A percentile compares a stretch with the other conserved stretches of the same genome.
These are phyloP conservation scores for Ceratobasidium sp. DNA, from an alignment of 1,284 basidiomycete species.

Conservation along the genomic window DNA sequence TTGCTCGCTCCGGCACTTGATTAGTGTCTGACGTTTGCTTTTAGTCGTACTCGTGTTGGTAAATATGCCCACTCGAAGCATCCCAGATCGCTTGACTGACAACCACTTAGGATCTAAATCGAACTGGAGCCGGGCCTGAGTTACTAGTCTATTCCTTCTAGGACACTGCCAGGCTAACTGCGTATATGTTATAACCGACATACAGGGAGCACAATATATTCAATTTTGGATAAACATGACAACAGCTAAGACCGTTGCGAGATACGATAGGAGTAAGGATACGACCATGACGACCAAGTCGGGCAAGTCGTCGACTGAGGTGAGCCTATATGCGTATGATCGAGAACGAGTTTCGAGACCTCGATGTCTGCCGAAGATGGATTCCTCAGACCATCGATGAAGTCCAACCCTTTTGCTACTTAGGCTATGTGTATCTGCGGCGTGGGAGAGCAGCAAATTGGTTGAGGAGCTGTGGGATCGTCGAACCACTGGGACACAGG, in stretches of 20 bases:
- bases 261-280: background rate
- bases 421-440: slow-evolving; percentile 6
- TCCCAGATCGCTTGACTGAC: slow-evolving; percentile 1
- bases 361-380: background rate
- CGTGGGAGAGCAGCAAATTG: background rate
- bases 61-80: background rate
- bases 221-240: background rate
- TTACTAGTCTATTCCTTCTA: slow-evolving; percentile 27
- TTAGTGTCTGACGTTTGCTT: background rate
- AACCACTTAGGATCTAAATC: background rate
- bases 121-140: slow-evolving; percentile 2
- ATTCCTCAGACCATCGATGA: background rate
- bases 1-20: background rate
- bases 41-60: slow-evolving; percentile 19
- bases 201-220: background rate
- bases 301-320: slow-evolving; percentile 19
- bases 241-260: background rate
- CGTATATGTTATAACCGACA: background rate
- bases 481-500: too few species aligned
- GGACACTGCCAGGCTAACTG: background rate
- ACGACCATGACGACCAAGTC: slow-evolving; percentile 6
- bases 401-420: background rate
- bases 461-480: background rate
- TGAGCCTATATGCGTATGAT: slow-evolving; percentile 28
- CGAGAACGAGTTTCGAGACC: slow-evolving; percentile 22